phyloP scores from a whole-genome alignment of 805 yeast species.

The Wickerhamomyces bisporus region DNA sequence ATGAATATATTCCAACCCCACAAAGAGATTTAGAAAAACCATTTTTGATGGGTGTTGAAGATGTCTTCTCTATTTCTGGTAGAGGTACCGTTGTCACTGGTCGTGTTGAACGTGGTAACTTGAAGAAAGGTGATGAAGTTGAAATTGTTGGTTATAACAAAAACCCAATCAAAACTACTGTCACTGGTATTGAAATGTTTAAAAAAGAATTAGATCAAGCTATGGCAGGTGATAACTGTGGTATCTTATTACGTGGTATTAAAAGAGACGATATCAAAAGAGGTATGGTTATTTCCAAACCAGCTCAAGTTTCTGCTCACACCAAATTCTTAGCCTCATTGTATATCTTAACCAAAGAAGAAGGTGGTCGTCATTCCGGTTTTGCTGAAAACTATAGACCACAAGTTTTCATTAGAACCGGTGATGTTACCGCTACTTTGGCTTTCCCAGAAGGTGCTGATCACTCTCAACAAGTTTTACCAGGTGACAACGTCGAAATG shows the following conservation, averaged over 20 bases:
- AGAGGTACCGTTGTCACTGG: slow-evolving; percentile 99
- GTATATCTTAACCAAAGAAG: slow-evolving; percentile 90
- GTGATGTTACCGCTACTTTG: slow-evolving; percentile 87
- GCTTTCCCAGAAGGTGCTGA: slow-evolving; percentile 86
- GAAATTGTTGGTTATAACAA: slow-evolving; percentile 93
- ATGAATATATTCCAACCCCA: slow-evolving; percentile 94
- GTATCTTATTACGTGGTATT: slow-evolving; percentile 94
- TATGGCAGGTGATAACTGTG: slow-evolving; percentile 99
- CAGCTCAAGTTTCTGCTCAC: slow-evolving; percentile 89
- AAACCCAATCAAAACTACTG: slow-evolving; percentile 85
- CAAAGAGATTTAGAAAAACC: slow-evolving; percentile 93
- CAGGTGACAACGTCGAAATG: slow-evolving; percentile 99
- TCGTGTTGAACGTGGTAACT: slow-evolving; percentile 96
- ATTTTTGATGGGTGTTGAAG: slow-evolving; percentile 96
- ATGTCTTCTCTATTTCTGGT: slow-evolving; percentile 96
- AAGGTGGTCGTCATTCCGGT: slow-evolving; percentile 99
- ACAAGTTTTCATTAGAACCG: slow-evolving; percentile 93
- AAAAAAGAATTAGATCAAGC: slow-evolving; percentile 97
- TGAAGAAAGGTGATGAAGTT: slow-evolving; percentile 97
- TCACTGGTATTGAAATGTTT: slow-evolving; percentile 99
- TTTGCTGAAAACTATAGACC: slow-evolving; percentile 98
- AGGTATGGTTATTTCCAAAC: slow-evolving; percentile 97
- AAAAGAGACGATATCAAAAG: slow-evolving; percentile 95
- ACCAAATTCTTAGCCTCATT: slow-evolving; percentile 89
- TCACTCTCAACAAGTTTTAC: slow-evolving; percentile 86